A percentile compares a stretch with the other conserved stretches of the same genome.
Evolutionary conservation across 2,329 filamentous ascomycete species (phyloP).

Genomic region (Ophiosphaerella narmari): DNA sequence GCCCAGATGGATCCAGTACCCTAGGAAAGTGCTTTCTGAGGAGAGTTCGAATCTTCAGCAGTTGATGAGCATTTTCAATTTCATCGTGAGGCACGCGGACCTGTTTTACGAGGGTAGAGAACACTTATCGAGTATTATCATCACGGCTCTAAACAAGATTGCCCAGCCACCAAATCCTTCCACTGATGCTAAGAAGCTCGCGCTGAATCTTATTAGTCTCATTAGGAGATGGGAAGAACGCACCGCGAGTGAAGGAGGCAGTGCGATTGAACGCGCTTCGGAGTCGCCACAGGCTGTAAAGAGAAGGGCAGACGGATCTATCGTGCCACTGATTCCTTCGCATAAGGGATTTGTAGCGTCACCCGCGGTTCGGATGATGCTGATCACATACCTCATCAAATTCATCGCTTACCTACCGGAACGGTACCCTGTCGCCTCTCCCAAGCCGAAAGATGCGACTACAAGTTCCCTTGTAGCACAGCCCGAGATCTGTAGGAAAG

Average conservation of each 20-base stretch:
- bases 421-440: slow-evolving; percentile 69
- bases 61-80: slow-evolving; percentile 96
- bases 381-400: slow-evolving; percentile 93
- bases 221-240: slow-evolving; percentile 93
- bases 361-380: slow-evolving; percentile 69
- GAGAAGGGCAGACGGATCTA: slow-evolving; percentile 72
- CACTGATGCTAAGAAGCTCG: slow-evolving; percentile 88
- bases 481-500: slow-evolving; percentile 83
- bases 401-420: slow-evolving; percentile 92
- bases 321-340: slow-evolving; percentile 60
- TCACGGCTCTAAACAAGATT: slow-evolving; percentile 86
- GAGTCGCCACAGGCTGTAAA: slow-evolving; percentile 74
- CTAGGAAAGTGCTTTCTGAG: slow-evolving; percentile 87
- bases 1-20: slow-evolving; percentile 86
- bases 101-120: slow-evolving; percentile 95
- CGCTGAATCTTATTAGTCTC: slow-evolving; percentile 85
- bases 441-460: slow-evolving; percentile 49
- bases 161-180: slow-evolving; percentile 81
- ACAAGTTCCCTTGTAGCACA: slow-evolving; percentile 50
- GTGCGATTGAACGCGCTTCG: slow-evolving; percentile 53
- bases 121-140: slow-evolving; percentile 86
- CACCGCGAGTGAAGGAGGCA: slow-evolving; percentile 64
- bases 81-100: slow-evolving; percentile 88
- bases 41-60: slow-evolving; percentile 95
- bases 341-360: slow-evolving; percentile 47